phyloP scores from a whole-genome alignment of 208 protist species.

The Porcisia deanei region DNA sequence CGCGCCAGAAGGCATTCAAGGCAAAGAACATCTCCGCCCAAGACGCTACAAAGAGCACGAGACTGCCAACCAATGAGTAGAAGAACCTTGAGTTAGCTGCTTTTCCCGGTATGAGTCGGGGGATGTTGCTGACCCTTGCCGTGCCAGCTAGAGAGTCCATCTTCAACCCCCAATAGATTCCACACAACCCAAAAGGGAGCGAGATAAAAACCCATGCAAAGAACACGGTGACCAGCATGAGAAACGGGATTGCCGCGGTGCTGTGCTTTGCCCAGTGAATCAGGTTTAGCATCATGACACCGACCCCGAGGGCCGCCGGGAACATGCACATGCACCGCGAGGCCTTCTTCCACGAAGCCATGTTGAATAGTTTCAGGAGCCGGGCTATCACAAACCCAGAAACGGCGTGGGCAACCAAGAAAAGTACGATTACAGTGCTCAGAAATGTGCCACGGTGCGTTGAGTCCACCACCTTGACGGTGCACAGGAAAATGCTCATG shows the following conservation, averaged over 20 bases:
- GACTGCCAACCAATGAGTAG: slow-evolving; percentile 42
- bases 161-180: slow-evolving; percentile 92
- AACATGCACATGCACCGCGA: slow-evolving; percentile 48
- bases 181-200: slow-evolving; percentile 92
- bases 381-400: slow-evolving; percentile 90
- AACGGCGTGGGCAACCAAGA: slow-evolving; percentile 60
- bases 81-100: slow-evolving; percentile 27
- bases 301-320: slow-evolving; percentile 35
- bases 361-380: slow-evolving; percentile 87
- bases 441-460: slow-evolving; percentile 92
- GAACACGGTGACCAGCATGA: slow-evolving; percentile 47
- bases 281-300: slow-evolving; percentile 69
- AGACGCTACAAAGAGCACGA: slow-evolving; percentile 97
- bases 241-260: slow-evolving; percentile 68
- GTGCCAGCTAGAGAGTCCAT: slow-evolving; percentile 61
- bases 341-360: slow-evolving; percentile 83
- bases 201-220: slow-evolving; percentile 90
- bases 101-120: slow-evolving; percentile 92
- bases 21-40: slow-evolving; percentile 98
- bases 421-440: slow-evolving; percentile 70
- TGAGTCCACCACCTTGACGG: slow-evolving; percentile 87
- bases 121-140: slow-evolving; percentile 93
- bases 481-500: slow-evolving; percentile 62
- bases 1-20: slow-evolving; percentile 90
- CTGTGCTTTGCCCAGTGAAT: slow-evolving; percentile 64